A percentile compares a stretch with the other conserved stretches of the same genome.
These are phyloP conservation scores for Pseudogymnoascus sp. DNA, from an alignment of 2,329 filamentous ascomycete genomes.

Conservation along the genomic window DNA sequence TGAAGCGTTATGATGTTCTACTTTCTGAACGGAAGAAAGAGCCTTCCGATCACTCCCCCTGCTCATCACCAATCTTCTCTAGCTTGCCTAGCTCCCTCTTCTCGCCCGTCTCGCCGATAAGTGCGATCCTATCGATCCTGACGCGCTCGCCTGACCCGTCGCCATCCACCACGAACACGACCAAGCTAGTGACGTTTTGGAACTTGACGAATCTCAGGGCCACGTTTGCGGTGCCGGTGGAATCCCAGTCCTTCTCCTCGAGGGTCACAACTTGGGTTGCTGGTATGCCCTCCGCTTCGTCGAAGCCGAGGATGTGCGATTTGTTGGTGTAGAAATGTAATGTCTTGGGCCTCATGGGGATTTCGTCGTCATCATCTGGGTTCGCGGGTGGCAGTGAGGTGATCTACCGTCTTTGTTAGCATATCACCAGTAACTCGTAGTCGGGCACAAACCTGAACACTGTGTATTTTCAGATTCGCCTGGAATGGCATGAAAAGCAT, in stretches of 20 bases:
- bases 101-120: constrained; percentile 85
- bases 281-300: constrained; percentile 81
- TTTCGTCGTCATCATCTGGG: constrained; percentile 60
- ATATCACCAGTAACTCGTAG: constrained; percentile 1
- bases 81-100: constrained; percentile 91
- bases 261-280: constrained; percentile 75
- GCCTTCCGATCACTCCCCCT: constrained; percentile 42
- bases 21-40: background rate
- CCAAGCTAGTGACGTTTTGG: constrained; percentile 81
- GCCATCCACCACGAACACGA: constrained; percentile 82
- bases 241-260: constrained; percentile 70
- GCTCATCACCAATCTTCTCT: constrained; percentile 82
- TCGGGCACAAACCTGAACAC: constrained; percentile 49
- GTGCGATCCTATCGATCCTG: constrained; percentile 66
- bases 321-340: constrained; percentile 84
- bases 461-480: constrained; percentile 81
- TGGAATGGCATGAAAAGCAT: constrained; percentile 90
- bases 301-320: constrained; percentile 85
- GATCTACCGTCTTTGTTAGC: constrained; percentile 48
- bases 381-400: constrained; percentile 65
- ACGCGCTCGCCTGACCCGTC: constrained; percentile 79
- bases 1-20: background rate
- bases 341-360: constrained; percentile 71
- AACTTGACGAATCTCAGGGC: constrained; percentile 90
- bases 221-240: constrained; percentile 64